Base-by-base conservation (phyloP, 192 early-diverging fungal genomes). In the Rhizoclosmatium sp. region DNA sequence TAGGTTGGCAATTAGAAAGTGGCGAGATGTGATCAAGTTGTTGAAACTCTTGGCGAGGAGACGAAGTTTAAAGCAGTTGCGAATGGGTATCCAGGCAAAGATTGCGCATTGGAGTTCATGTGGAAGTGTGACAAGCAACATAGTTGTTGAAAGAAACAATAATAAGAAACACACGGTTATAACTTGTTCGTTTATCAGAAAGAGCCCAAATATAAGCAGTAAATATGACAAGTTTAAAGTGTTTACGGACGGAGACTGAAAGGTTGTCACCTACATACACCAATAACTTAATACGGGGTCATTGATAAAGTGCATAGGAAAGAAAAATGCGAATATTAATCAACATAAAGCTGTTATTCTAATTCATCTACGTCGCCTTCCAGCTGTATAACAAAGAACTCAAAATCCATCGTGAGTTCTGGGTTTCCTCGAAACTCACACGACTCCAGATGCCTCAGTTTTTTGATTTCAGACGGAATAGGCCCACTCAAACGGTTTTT, bases 191-290 rank as follows among this genome's bases (percentile, higher is more conserved):
- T n/a, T n/a, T n/a, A n/a, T n/a, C n/a, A n/a, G n/a, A n/a, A n/a
- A n/a, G n/a, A n/a, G n/a, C n/a, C n/a, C n/a, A n/a, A n/a, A n/a
- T n/a, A n/a, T n/a, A n/a, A n/a, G n/a, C n/a, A n/a, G n/a, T n/a
- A n/a, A n/a, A n/a, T n/a, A n/a, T n/a, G n/a, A 59, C 16, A 1
- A 59, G 56, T 59, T 59, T 79, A 81, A 71, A 81, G 14, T 58
- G 21, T 56, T 56, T 56, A 56, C 7, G 7, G 19, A 56, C 54
- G 7, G 54, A 10, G 54, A 10, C 19, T 56, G 54, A 19, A 19
- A n/a, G 54, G 19, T n/a, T n/a, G n/a, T n/a, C n/a, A n/a, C n/a
- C n/a, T n/a, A n/a, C n/a, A n/a, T n/a, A n/a, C n/a, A n/a, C n/a
- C n/a, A n/a, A n/a, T n/a, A n/a, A n/a, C n/a, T n/a, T n/a, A n/a